phyloP scores from a whole-genome alignment of 2,329 filamentous ascomycete species.

The Calonectria crousiana region DNA sequence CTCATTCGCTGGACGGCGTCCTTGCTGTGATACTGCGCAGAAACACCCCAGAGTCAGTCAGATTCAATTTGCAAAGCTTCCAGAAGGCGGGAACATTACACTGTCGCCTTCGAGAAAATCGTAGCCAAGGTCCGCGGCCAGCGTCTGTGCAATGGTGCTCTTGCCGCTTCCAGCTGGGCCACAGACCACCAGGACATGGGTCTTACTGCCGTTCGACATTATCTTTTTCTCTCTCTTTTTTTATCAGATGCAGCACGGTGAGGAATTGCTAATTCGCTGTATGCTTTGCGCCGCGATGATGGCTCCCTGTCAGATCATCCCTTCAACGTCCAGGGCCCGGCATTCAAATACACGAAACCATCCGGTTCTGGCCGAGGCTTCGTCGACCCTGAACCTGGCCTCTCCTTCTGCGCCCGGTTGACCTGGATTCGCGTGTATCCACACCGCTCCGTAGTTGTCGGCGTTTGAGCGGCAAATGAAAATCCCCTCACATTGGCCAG shows the following conservation, averaged over 20 bases:
- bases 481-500: constrained; percentile 4
- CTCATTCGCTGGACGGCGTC: neutral
- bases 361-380: neutral
- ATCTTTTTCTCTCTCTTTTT: neutral
- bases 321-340: neutral
- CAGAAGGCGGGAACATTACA: neutral
- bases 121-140: neutral
- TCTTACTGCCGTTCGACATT: neutral
- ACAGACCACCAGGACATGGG: constrained; percentile 3
- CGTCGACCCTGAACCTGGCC: neutral
- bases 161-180: neutral
- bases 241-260: neutral
- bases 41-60: neutral
- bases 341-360: constrained; percentile 6
- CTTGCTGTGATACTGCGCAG: neutral
- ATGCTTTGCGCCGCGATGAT: neutral
- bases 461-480: constrained; percentile 18
- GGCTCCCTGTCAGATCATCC: neutral
- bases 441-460: neutral
- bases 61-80: neutral
- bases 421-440: neutral
- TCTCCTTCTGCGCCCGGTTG: neutral
- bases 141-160: constrained; percentile 4
- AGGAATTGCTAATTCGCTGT: neutral
- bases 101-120: constrained; percentile 3